Evolutionary conservation across 2,329 filamentous ascomycete genomes (phyloP), one percentile per base, ranked within the genome.

Genomic region (Aspergillus fijiensis): DNA sequence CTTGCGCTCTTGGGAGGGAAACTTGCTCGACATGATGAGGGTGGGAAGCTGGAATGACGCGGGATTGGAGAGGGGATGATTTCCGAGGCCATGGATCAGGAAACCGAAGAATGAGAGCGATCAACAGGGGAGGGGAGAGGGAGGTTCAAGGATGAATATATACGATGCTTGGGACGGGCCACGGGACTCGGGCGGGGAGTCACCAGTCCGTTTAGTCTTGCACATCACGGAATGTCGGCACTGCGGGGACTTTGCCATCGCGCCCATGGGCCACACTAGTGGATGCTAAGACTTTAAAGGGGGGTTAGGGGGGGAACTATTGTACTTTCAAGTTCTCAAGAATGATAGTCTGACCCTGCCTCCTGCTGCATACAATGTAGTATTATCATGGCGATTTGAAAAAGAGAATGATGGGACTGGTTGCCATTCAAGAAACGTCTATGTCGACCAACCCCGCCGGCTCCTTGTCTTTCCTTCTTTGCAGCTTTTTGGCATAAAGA

Each of bases 1-100:
- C 54, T 68, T 71, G 55, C 60, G 67, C 42, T 66, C 61, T 4
- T 59, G 59, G 5, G 64, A 63, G 47, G 61, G 67, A 19, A 65
- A 63, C 49, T 61, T 63, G 45, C 47, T 29, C 50, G 60, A 62
- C 60, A 67, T 66, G 35, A 19, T 58, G 48, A 58, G 5, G 10
- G 14, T 31, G 33, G 29, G 27, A 12, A 16, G 39, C 45, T 45
- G 45, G 33, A 53, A 35, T 25, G 19, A 49, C 23, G 55, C 33
- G 49, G 6, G 45, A 59, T 51, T 29, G 25, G 31, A 48, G 35
- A 23, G 45, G 25, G 16, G 29, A 53, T 51, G n/a, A 16, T 9
- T 33, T 42, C 19, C 27, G 50, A 42, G n/a, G 35, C 27, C 52
- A 55, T 45, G 33, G 25, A 21, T 3, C n/a, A 29, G 51, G 27